phyloP scores from a whole-genome alignment of 164 flowering plant genomes.

The Saururus chinensis region DNA sequence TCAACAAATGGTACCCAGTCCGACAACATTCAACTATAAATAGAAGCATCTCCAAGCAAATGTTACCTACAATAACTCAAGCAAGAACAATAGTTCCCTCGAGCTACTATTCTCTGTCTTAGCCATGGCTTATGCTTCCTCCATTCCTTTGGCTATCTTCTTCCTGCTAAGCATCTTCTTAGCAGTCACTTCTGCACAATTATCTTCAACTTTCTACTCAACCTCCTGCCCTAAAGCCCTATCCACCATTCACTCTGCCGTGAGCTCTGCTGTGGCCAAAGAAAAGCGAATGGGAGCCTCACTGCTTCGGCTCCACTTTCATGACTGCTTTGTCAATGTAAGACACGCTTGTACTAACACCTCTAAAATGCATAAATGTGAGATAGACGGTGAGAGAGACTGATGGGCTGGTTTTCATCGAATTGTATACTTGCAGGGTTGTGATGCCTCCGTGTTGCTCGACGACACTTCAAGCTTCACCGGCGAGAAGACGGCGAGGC shows the following conservation, averaged over 20 bases:
- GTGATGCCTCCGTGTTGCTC: conserved; percentile 37
- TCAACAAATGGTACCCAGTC: too few relatives aligned
- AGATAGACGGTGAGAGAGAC: too few relatives aligned
- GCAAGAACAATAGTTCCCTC: too few relatives aligned
- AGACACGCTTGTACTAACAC: background rate
- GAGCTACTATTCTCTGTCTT: too few relatives aligned
- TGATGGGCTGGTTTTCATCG: too few relatives aligned
- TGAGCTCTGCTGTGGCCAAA: conserved; percentile 5
- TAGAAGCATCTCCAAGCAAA: too few relatives aligned
- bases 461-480: conserved; percentile 30
- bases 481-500: conserved; percentile 28
- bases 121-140: background rate
- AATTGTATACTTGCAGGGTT: conserved; percentile 23
- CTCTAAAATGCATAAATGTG: too few relatives aligned
- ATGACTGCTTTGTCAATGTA: conserved; percentile 20
- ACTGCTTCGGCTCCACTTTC: conserved; percentile 13
- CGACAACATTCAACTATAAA: too few relatives aligned
- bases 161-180: background rate
- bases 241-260: conserved; percentile 9
- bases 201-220: conserved; percentile 8
- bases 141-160: background rate
- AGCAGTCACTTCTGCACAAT: conserved; percentile 1
- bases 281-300: conserved; percentile 16
- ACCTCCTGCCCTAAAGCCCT: conserved; percentile 10
- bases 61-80: too few relatives aligned